phyloP scores from a whole-genome alignment of 164 flowering plant genomes.

The Berberis vulgaris region DNA sequence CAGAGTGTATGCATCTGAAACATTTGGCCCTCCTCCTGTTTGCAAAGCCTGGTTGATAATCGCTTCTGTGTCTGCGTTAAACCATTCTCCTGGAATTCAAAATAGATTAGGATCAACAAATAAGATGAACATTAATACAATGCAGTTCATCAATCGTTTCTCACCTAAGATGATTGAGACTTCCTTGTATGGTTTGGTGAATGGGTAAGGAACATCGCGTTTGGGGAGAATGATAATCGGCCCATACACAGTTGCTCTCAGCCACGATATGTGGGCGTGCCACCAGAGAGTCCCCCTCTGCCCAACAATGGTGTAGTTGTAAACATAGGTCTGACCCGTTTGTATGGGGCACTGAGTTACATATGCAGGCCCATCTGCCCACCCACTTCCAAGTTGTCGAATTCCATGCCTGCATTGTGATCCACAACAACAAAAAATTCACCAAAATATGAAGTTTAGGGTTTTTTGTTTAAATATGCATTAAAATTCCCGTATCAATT shows the following conservation, averaged over 20 bases:
- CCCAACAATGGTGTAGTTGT: constrained; percentile 22
- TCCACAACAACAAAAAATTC: background rate
- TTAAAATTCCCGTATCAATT: too few relatives aligned
- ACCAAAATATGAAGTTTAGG: too few relatives aligned
- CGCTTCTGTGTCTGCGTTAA: constrained; percentile 32
- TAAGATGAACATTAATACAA: background rate
- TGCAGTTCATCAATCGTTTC: background rate
- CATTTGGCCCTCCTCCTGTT: constrained; percentile 44
- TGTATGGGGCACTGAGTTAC: constrained; percentile 25
- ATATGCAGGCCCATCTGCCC: constrained; percentile 19
- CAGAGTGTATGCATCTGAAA: constrained; percentile 30
- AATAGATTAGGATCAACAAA: too few relatives aligned
- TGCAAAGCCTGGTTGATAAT: constrained; percentile 33
- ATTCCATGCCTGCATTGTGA: constrained; percentile 11
- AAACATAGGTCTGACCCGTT: constrained; percentile 16
- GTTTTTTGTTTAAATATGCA: too few relatives aligned
- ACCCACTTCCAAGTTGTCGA: constrained; percentile 15
- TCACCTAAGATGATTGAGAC: constrained; percentile 21
- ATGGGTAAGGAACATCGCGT: constrained; percentile 18
- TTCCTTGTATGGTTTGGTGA: constrained; percentile 27
- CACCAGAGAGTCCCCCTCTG: constrained; percentile 25
- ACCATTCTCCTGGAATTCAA: constrained; percentile 35
- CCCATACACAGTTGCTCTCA: constrained; percentile 12
- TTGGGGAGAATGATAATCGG: constrained; percentile 14
- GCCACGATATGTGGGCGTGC: constrained; percentile 16